Evolutionary conservation across 2,329 filamentous ascomycete genomes (phyloP).

Genomic region (Aspergillus oerlinghausenensis): DNA sequence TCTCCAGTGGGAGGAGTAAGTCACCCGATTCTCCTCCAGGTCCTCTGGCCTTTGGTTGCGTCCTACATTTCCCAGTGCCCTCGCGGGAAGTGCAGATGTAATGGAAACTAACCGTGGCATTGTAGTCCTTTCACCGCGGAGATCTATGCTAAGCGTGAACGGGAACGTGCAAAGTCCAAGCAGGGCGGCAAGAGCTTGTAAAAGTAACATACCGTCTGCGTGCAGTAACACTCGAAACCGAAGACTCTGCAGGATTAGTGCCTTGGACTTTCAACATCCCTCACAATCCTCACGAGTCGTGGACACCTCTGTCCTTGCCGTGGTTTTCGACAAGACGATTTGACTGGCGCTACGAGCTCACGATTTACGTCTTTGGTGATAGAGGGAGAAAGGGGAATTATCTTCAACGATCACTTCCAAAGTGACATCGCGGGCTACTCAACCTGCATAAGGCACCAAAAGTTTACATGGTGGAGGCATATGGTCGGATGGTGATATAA

Average conservation of each 20-base stretch:
- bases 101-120: constrained; percentile 4
- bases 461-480: background rate
- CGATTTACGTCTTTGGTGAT: background rate
- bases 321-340: background rate
- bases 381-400: background rate
- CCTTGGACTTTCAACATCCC: constrained; percentile 29
- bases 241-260: background rate
- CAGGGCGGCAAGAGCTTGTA: constrained; percentile 36
- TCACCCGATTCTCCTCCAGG: constrained; percentile 12
- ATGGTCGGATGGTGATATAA: background rate
- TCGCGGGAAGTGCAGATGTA: background rate
- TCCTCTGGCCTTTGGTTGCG: background rate
- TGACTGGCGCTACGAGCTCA: background rate
- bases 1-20: constrained; percentile 74
- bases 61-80: background rate
- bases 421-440: background rate
- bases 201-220: constrained; percentile 2
- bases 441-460: background rate
- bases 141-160: constrained; percentile 75
- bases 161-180: constrained; percentile 36
- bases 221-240: background rate
- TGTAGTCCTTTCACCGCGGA: constrained; percentile 74
- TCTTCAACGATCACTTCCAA: background rate
- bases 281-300: constrained; percentile 14
- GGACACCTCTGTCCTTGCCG: background rate